phyloP scores from a whole-genome alignment of 2,329 filamentous ascomycete species.

The Fusarium robinianum region DNA sequence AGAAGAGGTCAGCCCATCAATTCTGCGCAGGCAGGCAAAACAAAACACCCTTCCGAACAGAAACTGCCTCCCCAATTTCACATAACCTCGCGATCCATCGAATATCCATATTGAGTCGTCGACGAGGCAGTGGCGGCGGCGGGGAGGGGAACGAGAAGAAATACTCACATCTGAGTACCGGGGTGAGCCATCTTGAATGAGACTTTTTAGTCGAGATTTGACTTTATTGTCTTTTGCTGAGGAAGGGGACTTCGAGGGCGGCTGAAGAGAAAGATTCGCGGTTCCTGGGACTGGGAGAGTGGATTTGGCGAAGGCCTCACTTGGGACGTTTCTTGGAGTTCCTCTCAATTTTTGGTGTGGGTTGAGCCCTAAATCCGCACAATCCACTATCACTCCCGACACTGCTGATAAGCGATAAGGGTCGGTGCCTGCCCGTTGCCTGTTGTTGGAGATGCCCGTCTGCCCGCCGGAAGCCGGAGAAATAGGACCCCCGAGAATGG shows the following conservation, averaged over 20 bases:
- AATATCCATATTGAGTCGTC: no score
- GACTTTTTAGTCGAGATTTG: constrained; percentile 38
- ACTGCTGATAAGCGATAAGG: no score
- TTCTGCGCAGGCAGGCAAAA: no score
- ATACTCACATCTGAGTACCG: constrained; percentile 65
- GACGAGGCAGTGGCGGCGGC: neutral
- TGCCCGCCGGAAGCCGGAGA: constrained; percentile 26
- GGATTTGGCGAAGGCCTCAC: constrained; percentile 36
- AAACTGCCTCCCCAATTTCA: no score
- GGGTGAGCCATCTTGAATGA: constrained; percentile 62
- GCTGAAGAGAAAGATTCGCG: constrained; percentile 40
- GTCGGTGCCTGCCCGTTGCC: no score
- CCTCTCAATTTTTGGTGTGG: constrained; percentile 40
- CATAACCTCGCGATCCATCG: no score
- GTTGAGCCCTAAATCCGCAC: constrained; percentile 41
- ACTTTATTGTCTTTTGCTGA: constrained; percentile 39
- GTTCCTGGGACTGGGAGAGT: constrained; percentile 36
- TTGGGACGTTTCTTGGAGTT: constrained; percentile 22
- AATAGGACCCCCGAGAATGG: constrained; percentile 10
- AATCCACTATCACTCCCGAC: no score
- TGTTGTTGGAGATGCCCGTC: no score
- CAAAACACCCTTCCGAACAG: no score
- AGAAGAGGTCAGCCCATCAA: constrained; percentile 25
- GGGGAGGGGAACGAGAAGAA: constrained; percentile 9
- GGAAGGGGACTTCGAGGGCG: constrained; percentile 44